Evolutionary conservation across 805 yeast genomes (phyloP), one percentile per base, ranked within the genome.

Genomic region (Candida ulmi): DNA sequence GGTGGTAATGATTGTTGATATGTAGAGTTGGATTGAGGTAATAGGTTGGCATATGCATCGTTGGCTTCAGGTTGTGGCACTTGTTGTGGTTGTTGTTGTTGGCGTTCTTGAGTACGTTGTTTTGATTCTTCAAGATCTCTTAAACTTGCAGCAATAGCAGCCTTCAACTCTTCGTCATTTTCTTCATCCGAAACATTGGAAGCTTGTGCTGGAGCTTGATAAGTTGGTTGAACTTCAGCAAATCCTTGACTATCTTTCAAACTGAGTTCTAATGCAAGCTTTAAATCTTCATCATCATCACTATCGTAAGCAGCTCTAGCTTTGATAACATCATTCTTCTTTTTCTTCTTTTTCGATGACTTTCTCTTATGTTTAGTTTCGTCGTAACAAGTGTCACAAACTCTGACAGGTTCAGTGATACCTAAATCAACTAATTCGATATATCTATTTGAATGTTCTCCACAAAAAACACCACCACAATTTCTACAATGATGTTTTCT

Each of bases 401-500:
- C 97, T 40, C 99, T 72, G 1, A 91, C 98, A 0, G 95, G 87
- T 39, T 83, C 87, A 47, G 77, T 76, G 30, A 93, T 87, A 0
- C 99, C 99, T 36, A 87, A 69, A 34, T 83, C 81, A 0, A 95
- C 91, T 40, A 93, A 66, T 9, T 90, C 80, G 26, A 80, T 67
- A 36, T 61, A 68, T 48, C 85, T 77, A 2, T 82, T 66, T n/a
- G 97, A 87, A 61, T 95, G 95, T 6, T 76, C 72, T 47, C 85
- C 90, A 60, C 95, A 81, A 56, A 74, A 91, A 0, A 88, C 96
- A 4, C 97, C 97, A 18, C 99, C 99, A 64, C 99, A 93, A 38
- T 95, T 83, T 38, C 99, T 74, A 61, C 99, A 93, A 62, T 93
- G 99, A 60, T 93, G 99, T 58, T 91, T 88, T 55, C 99, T 73